A percentile compares a stretch with the other conserved stretches of the same genome.
Evolutionary conservation across 768 basidiomycete species (phyloP).

Genomic region (Boletus eberwhitei): DNA sequence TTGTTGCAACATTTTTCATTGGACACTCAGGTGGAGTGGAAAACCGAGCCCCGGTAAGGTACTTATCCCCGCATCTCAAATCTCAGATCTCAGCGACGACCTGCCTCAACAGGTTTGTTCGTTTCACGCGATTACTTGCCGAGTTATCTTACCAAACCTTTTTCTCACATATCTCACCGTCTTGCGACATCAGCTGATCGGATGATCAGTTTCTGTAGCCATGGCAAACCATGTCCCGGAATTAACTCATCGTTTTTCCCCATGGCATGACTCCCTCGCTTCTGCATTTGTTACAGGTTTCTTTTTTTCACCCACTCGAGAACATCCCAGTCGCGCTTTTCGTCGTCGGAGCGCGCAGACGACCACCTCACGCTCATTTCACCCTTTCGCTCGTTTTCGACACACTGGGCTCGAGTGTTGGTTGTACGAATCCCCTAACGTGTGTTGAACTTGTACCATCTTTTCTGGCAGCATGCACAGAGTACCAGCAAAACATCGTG

Average conservation of each 20-base stretch:
- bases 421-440: background rate
- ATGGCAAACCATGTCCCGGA: slow-evolving; percentile 18
- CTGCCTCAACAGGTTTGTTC: background rate
- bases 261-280: slow-evolving; percentile 10
- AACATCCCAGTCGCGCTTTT: background rate
- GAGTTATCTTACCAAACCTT: slow-evolving; percentile 3
- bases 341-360: slow-evolving; percentile 12
- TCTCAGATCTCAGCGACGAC: background rate
- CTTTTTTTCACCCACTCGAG: slow-evolving; percentile 1
- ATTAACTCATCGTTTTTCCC: slow-evolving; percentile 2
- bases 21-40: slow-evolving; percentile 1
- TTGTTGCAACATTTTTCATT: background rate
- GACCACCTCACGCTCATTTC: slow-evolving; percentile 25
- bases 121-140: slow-evolving; percentile 2
- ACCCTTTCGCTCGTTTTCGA: slow-evolving; percentile 15
- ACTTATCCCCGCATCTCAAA: background rate
- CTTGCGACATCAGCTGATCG: background rate
- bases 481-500: slow-evolving; percentile 8
- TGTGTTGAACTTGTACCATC: slow-evolving; percentile 8
- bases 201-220: slow-evolving; percentile 15
- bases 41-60: background rate
- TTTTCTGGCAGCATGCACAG: slow-evolving; percentile 14
- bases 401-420: background rate
- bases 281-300: background rate
- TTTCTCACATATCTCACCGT: slow-evolving; percentile 2